Conservation (phyloP, 2,329 filamentous ascomycete species). For the Neophaeococcomyces mojaviensis region DNA sequence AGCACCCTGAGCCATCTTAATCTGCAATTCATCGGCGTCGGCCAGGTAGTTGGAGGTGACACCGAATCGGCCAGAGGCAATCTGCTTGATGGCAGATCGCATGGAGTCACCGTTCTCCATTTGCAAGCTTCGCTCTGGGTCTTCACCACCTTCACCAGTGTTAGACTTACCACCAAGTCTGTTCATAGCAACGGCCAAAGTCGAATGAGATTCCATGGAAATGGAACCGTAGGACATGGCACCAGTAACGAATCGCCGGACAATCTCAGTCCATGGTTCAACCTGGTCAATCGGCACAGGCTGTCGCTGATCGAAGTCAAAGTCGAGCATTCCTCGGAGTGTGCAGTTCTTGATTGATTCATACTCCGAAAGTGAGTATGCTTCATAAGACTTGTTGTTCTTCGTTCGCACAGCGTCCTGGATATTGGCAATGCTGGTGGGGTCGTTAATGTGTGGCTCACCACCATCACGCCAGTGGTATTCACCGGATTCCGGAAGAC, state of each 20-base stretch:
- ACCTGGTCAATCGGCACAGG: slow-evolving; percentile 93
- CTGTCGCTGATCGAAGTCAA: slow-evolving; percentile 80
- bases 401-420: slow-evolving; percentile 94
- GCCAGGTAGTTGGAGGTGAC: slow-evolving; percentile 92
- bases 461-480: slow-evolving; percentile 98
- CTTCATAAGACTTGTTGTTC: slow-evolving; percentile 98
- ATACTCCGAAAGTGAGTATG: slow-evolving; percentile 86
- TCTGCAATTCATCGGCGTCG: slow-evolving; percentile 92
- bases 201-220: slow-evolving; percentile 97
- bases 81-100: slow-evolving; percentile 95
- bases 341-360: slow-evolving; percentile 97
- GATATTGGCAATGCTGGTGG: slow-evolving; percentile 88
- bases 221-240: slow-evolving; percentile 99
- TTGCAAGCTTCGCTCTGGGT: slow-evolving; percentile 78
- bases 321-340: slow-evolving; percentile 86
- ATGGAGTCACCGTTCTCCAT: slow-evolving; percentile 92
- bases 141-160: slow-evolving; percentile 94
- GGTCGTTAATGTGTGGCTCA: slow-evolving; percentile 91
- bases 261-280: slow-evolving; percentile 96
- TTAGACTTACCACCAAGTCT: slow-evolving; percentile 93
- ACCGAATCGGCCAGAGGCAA: slow-evolving; percentile 91
- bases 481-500: slow-evolving; percentile 84
- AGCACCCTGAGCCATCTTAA: slow-evolving; percentile 98
- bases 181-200: slow-evolving; percentile 93
- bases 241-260: slow-evolving; percentile 90